Evolutionary conservation across 2,329 filamentous ascomycete species (phyloP), one percentile per base, ranked within the genome.

Genomic region (Sporothrix globosa): DNA sequence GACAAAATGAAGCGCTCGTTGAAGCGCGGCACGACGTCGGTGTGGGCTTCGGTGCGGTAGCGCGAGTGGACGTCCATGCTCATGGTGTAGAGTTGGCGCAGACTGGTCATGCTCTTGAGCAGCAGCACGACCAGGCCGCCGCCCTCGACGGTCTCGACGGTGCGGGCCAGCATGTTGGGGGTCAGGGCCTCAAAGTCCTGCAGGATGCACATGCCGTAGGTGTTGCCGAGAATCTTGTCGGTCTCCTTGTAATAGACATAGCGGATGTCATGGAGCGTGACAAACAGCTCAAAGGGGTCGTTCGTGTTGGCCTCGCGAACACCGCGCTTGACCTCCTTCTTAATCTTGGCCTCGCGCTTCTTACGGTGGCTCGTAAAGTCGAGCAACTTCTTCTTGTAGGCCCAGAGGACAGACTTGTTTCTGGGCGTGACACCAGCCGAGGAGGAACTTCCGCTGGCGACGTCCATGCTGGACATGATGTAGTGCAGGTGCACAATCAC

Each of bases 231-330:
- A 78, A 99, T 97, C 85, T 97, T 98, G 77, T 99, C 96, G 39
- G 96, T 98, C 83, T 99, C 96, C 82, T 99, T 99, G 85, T 99
- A 99, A 86, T 97, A 99, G 71, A 96, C 93, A 87, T 99, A 99
- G 80, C 96, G 92, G 79, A 99, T 97, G 81, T 97, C 93, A 83
- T 98, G 92, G 70, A 97, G 89, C 71, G 93, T 96, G 76, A 98
- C 91, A 82, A 98, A 99, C 69, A 98, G 88, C 82, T 99, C 96
- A 83, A 99, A 99, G 0, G 96, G 92, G 79, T 99, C 96, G 79
- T 97, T 93, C 69, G 89, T 87, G 80, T 99, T 97, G 73, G 92
- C 88, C 81, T 99, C 96, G 77, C 96, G 89, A 75, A 94, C 93
- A 58, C 96, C 96, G 76, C 93, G 88, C 83, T 97, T 97, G 81